phyloP scores from a whole-genome alignment of 257 asterid species.

The Salvia splendens region DNA sequence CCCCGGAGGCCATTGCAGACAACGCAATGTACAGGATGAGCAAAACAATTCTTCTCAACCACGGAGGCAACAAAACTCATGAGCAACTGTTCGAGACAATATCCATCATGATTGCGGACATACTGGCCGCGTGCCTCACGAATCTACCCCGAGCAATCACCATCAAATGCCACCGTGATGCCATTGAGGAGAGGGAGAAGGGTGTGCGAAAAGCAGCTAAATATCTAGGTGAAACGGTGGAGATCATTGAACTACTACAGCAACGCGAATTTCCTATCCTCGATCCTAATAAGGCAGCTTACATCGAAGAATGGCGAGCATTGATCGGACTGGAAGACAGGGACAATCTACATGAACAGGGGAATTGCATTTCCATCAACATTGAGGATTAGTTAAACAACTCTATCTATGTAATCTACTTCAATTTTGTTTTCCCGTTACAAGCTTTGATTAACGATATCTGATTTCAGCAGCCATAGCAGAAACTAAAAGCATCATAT shows the following conservation, averaged over 20 bases:
- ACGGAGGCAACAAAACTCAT: constrained; percentile 21
- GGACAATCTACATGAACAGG: background rate
- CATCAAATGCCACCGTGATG: constrained; percentile 40
- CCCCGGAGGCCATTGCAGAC: constrained; percentile 38
- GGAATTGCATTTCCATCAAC: background rate
- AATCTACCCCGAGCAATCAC: constrained; percentile 37
- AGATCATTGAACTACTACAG: constrained; percentile 30
- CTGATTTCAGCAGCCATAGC: no score
- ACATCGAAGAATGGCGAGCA: constrained; percentile 11
- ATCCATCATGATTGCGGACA: constrained; percentile 40
- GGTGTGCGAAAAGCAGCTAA: constrained; percentile 41
- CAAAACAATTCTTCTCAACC: constrained; percentile 32
- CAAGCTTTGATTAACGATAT: no score
- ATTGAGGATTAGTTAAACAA: background rate
- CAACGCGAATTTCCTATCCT: background rate
- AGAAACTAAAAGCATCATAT: no score
- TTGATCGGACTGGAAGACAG: background rate
- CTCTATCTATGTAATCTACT: no score
- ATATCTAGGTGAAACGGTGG: constrained; percentile 45
- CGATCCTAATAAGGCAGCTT: background rate
- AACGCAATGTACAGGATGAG: constrained; percentile 45
- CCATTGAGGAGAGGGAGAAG: constrained; percentile 35
- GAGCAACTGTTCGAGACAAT: constrained; percentile 39
- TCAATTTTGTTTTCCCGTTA: no score
- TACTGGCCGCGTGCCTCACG: constrained; percentile 47